Base-by-base conservation (phyloP, 1,284 basidiomycete genomes). In the Phlebopus sp. region DNA sequence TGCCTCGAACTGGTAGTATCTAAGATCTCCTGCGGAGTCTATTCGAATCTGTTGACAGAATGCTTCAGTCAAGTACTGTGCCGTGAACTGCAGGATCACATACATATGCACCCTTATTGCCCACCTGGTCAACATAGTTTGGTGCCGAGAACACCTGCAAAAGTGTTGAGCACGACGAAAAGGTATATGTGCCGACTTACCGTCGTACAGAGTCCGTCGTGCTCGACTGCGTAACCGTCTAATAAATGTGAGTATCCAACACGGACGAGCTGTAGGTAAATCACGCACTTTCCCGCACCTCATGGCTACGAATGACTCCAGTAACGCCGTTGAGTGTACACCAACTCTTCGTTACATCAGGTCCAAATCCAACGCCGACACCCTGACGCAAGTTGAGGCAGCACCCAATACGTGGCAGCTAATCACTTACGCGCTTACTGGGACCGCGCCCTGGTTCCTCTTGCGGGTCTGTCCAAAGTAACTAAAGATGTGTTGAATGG, bases 391-490 rank as follows among this genome's bases (percentile, higher is more conserved):
- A 47, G 43, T 34, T 55, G 25, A 50, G 49, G 42, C 49, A 51
- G 51, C 39, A 42, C 41, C 46, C 42, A 17, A 54, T 38, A 21
- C 14, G 6, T 23, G n/a, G 21, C 13, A 30, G 40, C 2, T 30
- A 31, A 37, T 38, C 13, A 67, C 78, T 45, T 61, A 91, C 90
- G 44, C 97, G 84, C 77, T 99, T 99, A 62, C 91, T 95, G 4
- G 96, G 96, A 0, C 95, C 95, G 34, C 97, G 84, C n/a, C 97
- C 97, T 11, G 83, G 84, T 38, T 76, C 67, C 36, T 88, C 85
- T 69, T 98, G 96, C 19, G 97, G 96, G 71, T 99, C 97, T 7
- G 93, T 97, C 94, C 94, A 97, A 18, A 97, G 76, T 23, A 86
- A 66, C 79, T 84, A 37, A 47, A 40, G 14, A 47, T 41, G 37